Conservation (phyloP, 2,329 filamentous ascomycete species). For the Xylaria sp. region DNA sequence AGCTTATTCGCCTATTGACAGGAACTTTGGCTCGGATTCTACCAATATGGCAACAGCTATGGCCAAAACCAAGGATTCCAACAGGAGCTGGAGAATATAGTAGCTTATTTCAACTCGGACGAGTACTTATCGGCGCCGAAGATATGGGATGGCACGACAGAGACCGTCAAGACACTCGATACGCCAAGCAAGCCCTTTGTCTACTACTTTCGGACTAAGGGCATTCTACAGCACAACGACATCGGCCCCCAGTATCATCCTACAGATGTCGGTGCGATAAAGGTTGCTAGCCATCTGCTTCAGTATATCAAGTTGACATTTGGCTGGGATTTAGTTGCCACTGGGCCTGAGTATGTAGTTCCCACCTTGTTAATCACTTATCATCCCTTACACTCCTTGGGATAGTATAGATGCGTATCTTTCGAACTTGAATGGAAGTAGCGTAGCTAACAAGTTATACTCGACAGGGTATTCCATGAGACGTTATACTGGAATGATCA, state of each 20-base stretch:
- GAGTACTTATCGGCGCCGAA: constrained; percentile 54
- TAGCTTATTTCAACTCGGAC: constrained; percentile 62
- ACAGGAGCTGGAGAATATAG: constrained; percentile 61
- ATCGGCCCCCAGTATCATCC: constrained; percentile 68
- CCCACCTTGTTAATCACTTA: not conserved
- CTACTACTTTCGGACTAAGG: constrained; percentile 70
- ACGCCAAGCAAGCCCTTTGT: constrained; percentile 57
- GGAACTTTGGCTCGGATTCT: constrained; percentile 62
- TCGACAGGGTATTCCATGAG: constrained; percentile 52
- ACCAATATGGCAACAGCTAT: constrained; percentile 61
- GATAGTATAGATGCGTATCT: not conserved
- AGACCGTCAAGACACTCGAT: constrained; percentile 49
- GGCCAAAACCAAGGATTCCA: constrained; percentile 58
- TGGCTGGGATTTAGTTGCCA: constrained; percentile 65
- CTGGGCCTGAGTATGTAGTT: constrained; percentile 61
- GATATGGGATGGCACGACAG: constrained; percentile 54
- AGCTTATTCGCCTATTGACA: not conserved
- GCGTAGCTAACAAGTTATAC: constrained; percentile 10
- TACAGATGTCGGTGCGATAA: constrained; percentile 69
- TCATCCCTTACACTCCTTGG: not conserved
- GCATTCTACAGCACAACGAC: constrained; percentile 70
- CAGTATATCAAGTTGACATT: constrained; percentile 67
- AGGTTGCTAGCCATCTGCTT: constrained; percentile 68
- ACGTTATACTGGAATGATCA: constrained; percentile 65
- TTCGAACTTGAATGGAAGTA: not conserved